Conservation (phyloP, 805 yeast species). For the Starmerella gropengiesseri region DNA sequence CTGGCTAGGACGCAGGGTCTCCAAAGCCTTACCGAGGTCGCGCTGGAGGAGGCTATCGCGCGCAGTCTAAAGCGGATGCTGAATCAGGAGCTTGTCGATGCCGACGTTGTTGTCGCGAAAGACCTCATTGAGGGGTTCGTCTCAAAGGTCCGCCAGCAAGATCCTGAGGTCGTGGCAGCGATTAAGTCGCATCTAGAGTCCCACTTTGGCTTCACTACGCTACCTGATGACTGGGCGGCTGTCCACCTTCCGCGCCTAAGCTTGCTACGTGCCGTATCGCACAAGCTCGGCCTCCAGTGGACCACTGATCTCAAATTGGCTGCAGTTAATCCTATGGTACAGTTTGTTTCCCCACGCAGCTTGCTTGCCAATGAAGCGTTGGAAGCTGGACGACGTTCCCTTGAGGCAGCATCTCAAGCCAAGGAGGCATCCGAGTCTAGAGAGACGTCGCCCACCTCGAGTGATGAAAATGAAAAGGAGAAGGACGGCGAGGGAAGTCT, state of each 20-base stretch:
- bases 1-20: slow-evolving; percentile 30
- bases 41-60: slow-evolving; percentile 61
- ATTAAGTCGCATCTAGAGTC: slow-evolving; percentile 38
- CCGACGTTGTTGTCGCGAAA: slow-evolving; percentile 49
- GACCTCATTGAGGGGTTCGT: slow-evolving; percentile 57
- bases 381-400: slow-evolving; percentile 30
- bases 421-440: neutral
- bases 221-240: slow-evolving; percentile 41
- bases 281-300: slow-evolving; percentile 84
- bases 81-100: slow-evolving; percentile 36
- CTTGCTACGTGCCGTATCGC: slow-evolving; percentile 59
- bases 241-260: slow-evolving; percentile 4
- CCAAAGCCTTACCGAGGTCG: slow-evolving; percentile 39
- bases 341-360: slow-evolving; percentile 58
- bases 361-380: slow-evolving; percentile 58
- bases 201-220: slow-evolving; percentile 51
- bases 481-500: neutral
- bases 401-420: slow-evolving; percentile 5
- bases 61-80: slow-evolving; percentile 70
- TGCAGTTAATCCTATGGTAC: slow-evolving; percentile 62
- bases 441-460: neutral
- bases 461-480: neutral
- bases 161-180: slow-evolving; percentile 29
- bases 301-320: slow-evolving; percentile 46
- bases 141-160: slow-evolving; percentile 43